phyloP scores from a whole-genome alignment of 1,139 yeast species.

The Yamadazyma atmosphaerica region DNA sequence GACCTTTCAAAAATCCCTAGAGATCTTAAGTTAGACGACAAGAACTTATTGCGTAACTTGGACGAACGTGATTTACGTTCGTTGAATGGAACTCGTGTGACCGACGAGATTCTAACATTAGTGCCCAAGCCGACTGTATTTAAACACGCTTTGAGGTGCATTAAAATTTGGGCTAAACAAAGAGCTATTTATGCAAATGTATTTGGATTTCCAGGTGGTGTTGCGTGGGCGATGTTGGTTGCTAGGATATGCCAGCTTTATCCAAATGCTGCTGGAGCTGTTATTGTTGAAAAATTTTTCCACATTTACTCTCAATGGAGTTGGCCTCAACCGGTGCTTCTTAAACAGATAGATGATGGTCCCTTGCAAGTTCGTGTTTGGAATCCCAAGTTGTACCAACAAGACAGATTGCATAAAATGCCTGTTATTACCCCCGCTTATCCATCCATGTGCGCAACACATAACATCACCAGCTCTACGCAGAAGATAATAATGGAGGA shows the following conservation, averaged over 20 bases:
- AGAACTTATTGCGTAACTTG: conserved; percentile 75
- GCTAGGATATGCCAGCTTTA: conserved; percentile 95
- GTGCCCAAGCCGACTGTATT: conserved; percentile 95
- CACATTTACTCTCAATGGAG: conserved; percentile 85
- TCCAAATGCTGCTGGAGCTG: conserved; percentile 95
- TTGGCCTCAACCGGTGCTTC: conserved; percentile 97
- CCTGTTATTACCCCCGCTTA: conserved; percentile 99
- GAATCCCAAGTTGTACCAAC: conserved; percentile 90
- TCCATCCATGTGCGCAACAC: conserved; percentile 99
- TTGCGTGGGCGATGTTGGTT: conserved; percentile 99
- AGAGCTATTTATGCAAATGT: conserved; percentile 93
- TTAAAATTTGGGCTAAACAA: conserved; percentile 95
- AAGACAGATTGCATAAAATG: conserved; percentile 89
- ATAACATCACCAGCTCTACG: conserved; percentile 86
- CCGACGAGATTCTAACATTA: conserved; percentile 84
- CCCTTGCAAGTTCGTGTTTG: conserved; percentile 95
- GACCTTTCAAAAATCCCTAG: conserved; percentile 81
- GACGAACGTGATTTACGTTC: conserved; percentile 91
- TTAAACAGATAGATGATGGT: conserved; percentile 94
- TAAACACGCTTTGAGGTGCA: conserved; percentile 88
- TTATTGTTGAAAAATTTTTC: conserved; percentile 84
- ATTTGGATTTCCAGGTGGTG: conserved; percentile 99
- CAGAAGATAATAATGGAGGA: conserved; percentile 77
- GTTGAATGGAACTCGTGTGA: conserved; percentile 93
- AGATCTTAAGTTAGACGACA: conserved; percentile 75